Evolutionary conservation across 257 asterid genomes (phyloP).

Genomic region (Nicotiana paniculata): DNA sequence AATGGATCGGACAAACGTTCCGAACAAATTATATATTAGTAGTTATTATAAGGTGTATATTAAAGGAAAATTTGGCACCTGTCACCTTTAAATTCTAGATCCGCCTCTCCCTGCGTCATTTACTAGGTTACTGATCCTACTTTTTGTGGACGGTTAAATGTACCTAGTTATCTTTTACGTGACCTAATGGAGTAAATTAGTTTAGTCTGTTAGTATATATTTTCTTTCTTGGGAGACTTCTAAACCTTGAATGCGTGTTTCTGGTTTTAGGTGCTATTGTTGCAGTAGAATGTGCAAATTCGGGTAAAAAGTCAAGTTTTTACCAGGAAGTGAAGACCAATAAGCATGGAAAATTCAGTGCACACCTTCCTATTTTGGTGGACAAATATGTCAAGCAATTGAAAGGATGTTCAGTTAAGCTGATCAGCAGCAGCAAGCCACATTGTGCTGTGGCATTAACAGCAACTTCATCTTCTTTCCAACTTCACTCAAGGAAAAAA

Average conservation of each 20-base stretch:
- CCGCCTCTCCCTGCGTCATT: too few species aligned
- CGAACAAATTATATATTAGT: too few species aligned
- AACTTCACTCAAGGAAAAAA: constrained; percentile 40
- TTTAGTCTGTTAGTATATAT: too few species aligned
- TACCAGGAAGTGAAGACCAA: constrained; percentile 47
- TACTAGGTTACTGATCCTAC: too few species aligned
- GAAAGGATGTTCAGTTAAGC: constrained; percentile 53
- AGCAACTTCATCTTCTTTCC: constrained; percentile 43
- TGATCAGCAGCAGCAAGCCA: constrained; percentile 63
- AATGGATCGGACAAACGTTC: too few species aligned
- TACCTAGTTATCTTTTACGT: too few species aligned
- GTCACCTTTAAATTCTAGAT: too few species aligned
- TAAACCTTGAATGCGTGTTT: background rate
- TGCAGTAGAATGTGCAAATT: constrained; percentile 56
- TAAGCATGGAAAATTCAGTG: constrained; percentile 60
- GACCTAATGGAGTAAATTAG: too few species aligned
- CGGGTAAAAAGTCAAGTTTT: constrained; percentile 27
- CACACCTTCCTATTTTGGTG: constrained; percentile 50
- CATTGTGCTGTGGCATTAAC: constrained; percentile 56
- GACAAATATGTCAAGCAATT: constrained; percentile 57
- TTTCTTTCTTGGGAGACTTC: background rate
- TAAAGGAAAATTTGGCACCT: too few species aligned
- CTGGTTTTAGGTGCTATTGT: constrained; percentile 58
- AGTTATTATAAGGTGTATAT: too few species aligned
- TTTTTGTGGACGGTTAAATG: too few species aligned